These are phyloP conservation scores for Zarea fungicola DNA, from an alignment of 2,329 filamentous ascomycete species.

Conservation along the genomic window DNA sequence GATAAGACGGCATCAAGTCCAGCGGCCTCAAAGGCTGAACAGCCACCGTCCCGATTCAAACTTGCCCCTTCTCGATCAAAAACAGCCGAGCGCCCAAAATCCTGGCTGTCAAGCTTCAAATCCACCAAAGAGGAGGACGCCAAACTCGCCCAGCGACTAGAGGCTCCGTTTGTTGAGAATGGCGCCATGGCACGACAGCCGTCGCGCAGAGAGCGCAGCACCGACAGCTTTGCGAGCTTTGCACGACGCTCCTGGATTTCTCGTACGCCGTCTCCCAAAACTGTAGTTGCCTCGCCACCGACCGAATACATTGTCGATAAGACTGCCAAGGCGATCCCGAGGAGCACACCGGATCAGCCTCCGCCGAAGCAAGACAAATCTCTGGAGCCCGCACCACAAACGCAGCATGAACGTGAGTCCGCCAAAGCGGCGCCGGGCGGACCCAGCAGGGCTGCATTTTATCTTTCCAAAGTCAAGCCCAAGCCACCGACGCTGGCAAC, in stretches of 20 bases:
- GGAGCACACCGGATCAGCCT: conserved; percentile 21
- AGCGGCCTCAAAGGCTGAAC: conserved; percentile 18
- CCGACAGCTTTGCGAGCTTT: conserved; percentile 45
- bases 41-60: conserved; percentile 22
- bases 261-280: conserved; percentile 42
- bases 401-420: conserved; percentile 14
- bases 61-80: background rate
- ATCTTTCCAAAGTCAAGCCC: conserved; percentile 44
- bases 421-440: conserved; percentile 32
- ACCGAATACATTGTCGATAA: conserved; percentile 20
- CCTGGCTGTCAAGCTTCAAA: conserved; percentile 47
- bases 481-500: conserved; percentile 41
- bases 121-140: conserved; percentile 26
- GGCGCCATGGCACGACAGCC: conserved; percentile 18
- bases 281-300: conserved; percentile 24
- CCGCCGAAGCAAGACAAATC: conserved; percentile 8
- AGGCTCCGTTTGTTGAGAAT: conserved; percentile 22
- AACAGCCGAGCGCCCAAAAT: conserved; percentile 44
- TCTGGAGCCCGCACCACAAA: background rate
- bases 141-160: conserved; percentile 21
- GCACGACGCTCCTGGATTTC: conserved; percentile 50
- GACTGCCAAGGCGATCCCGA: conserved; percentile 21
- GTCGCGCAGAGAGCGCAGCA: conserved; percentile 30
- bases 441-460: conserved; percentile 40
- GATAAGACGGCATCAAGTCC: conserved; percentile 29